Base-by-base conservation (phyloP, 805 yeast species). In the Lipomyces japonicus region DNA sequence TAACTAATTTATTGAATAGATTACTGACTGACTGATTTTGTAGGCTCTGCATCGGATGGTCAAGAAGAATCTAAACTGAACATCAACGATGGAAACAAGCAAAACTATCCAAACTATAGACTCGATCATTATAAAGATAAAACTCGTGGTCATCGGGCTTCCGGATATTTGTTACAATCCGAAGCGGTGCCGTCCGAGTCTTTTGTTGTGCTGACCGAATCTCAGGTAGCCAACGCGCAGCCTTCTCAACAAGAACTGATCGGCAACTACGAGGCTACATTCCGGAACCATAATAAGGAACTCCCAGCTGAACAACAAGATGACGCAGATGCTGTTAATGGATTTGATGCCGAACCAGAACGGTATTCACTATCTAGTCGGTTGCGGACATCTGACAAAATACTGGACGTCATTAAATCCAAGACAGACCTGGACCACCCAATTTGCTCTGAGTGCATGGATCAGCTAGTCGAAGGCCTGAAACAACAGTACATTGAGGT, bases 361-460 rank as follows among this genome's bases (percentile, higher is more conserved):
- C 12, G 21, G 30, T 23, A 42, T 35, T n/a, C 31, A 18, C 43
- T 42, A 14, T 42, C 46, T 16, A 42, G n/a, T 35, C 34, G 28
- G 26, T 23, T 42, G 18, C 34, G 28, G 31, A 16, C 39, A 10
- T 65, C 88, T 30, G 79, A 79, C 2, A 78, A 77, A 34, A 76
- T 91, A 1, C 89, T 87, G 64, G 82, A 84, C 55, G 73, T 85
- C 1, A 67, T 91, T 4, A 82, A 93, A 0, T 72, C 77, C 3
- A 82, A 84, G 53, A 82, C 83, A 44, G 88, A 83, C 52, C 75
- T 91, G 14, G 95, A 87, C 56, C 81, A 80, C 62, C 98, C 98
- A 0, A 79, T 93, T 14, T 91, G 97, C 61, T 75, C 75, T 22
- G 97, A 90, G 39, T 93, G 98, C 66, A 84, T 93, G 4, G 79